Conservation (phyloP, 257 asterid species). For the Thymus quinquecostatus region DNA sequence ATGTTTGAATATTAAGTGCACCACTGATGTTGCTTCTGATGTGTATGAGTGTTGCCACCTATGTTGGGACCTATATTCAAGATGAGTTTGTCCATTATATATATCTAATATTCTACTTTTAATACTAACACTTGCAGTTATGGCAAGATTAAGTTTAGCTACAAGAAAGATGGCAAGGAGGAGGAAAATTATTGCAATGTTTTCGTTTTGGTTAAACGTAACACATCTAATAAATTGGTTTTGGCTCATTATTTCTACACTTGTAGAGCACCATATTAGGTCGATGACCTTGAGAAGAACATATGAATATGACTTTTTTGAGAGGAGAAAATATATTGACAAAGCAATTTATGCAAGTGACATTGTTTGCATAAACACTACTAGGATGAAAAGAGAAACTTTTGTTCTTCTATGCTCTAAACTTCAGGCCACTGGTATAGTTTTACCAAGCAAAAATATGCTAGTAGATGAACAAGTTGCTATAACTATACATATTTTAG, state of each 20-base stretch:
- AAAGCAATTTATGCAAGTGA: neutral
- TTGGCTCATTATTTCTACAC: constrained; percentile 4
- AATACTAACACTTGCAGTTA: too few species aligned
- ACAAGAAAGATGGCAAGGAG: neutral
- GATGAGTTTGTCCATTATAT: too few species aligned
- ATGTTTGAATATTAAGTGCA: too few species aligned
- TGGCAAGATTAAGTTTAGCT: too few species aligned
- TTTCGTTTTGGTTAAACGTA: constrained; percentile 3
- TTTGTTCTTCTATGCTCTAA: neutral
- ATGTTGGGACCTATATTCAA: too few species aligned
- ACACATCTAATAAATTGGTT: constrained; percentile 23
- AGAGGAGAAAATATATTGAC: constrained; percentile 1
- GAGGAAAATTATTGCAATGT: neutral
- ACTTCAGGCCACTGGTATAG: constrained; percentile 2
- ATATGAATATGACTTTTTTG: constrained; percentile 10
- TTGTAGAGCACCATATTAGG: neutral
- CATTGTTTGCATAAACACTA: neutral
- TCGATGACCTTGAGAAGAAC: neutral
- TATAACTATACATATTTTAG: neutral
- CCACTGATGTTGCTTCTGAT: too few species aligned
- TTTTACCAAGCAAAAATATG: neutral
- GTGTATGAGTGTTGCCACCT: too few species aligned
- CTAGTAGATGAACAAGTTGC: constrained; percentile 10
- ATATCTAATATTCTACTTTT: too few species aligned
- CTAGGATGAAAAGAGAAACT: neutral